A percentile compares a stretch with the other conserved stretches of the same genome.
Conservation (phyloP, 2,329 filamentous ascomycete genomes). For the Botrytis cinerea region DNA sequence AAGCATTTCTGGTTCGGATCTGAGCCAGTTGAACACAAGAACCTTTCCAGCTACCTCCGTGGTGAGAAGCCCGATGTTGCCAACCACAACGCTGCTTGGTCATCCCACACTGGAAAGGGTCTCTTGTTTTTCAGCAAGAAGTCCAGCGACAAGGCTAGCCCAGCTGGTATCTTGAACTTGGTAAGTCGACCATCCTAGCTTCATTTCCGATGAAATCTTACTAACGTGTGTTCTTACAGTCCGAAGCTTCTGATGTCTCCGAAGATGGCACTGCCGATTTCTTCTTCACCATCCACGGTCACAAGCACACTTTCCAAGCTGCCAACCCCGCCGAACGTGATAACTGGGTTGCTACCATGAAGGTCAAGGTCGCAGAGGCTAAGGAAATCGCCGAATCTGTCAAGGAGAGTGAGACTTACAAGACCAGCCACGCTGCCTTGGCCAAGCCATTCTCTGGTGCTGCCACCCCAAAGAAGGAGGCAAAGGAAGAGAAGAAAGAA, state of each 20-base stretch:
- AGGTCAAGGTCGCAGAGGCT: slow-evolving; percentile 80
- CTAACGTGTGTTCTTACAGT: slow-evolving; percentile 47
- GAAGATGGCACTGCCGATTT: slow-evolving; percentile 84
- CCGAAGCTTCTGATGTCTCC: slow-evolving; percentile 61
- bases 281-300: slow-evolving; percentile 77
- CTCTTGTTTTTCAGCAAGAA: slow-evolving; percentile 84
- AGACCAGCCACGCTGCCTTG: slow-evolving; percentile 51
- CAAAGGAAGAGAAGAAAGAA: slow-evolving; percentile 43
- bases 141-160: slow-evolving; percentile 75
- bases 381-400: slow-evolving; percentile 76
- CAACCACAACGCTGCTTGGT: slow-evolving; percentile 84
- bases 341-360: slow-evolving; percentile 85
- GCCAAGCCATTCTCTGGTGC: slow-evolving; percentile 47
- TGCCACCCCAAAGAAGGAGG: slow-evolving; percentile 39
- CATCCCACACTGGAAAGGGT: slow-evolving; percentile 90
- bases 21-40: slow-evolving; percentile 72
- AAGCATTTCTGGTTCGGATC: slow-evolving; percentile 87
- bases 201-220: slow-evolving; percentile 4
- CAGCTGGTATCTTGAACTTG: slow-evolving; percentile 80
- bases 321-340: slow-evolving; percentile 74
- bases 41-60: slow-evolving; percentile 76
- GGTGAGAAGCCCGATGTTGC: slow-evolving; percentile 81
- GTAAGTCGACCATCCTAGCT: slow-evolving; percentile 53
- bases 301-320: slow-evolving; percentile 96
- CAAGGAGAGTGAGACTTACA: slow-evolving; percentile 82